Evolutionary conservation across 2,329 filamentous ascomycete species (phyloP).

Genomic region (Aspergillus pseudotamarii): DNA sequence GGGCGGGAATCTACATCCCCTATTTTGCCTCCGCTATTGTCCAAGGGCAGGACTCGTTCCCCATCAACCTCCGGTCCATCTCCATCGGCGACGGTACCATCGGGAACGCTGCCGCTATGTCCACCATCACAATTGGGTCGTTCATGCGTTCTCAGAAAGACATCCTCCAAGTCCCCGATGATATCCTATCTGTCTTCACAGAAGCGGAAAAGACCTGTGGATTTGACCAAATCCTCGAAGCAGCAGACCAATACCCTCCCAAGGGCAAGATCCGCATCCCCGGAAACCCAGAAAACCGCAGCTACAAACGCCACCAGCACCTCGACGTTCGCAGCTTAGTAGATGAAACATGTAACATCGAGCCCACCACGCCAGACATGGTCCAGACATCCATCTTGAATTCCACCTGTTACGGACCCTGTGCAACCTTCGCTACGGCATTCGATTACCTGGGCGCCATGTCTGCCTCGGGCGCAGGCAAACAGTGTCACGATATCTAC

Average conservation of each 20-base stretch:
- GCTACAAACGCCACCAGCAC: conserved; percentile 25
- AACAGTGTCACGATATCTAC: conserved; percentile 37
- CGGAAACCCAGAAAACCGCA: conserved; percentile 34
- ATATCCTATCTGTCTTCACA: conserved; percentile 32
- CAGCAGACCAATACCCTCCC: conserved; percentile 35
- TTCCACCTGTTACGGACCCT: conserved; percentile 38
- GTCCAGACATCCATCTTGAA: conserved; percentile 36
- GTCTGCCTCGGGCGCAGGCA: conserved; percentile 14
- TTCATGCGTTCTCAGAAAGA: conserved; percentile 31
- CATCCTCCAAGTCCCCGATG: conserved; percentile 28
- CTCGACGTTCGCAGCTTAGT: conserved; percentile 18
- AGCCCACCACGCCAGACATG: conserved; percentile 27
- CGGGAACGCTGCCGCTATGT: conserved; percentile 40
- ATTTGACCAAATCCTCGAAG: conserved; percentile 31
- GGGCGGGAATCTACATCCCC: conserved; percentile 42
- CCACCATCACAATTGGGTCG: conserved; percentile 30
- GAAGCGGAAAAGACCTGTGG: conserved; percentile 36
- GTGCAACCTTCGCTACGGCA: conserved; percentile 40
- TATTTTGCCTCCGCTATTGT: conserved; percentile 39
- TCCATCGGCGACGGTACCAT: conserved; percentile 41
- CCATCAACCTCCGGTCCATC: conserved; percentile 37
- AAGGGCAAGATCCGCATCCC: conserved; percentile 33
- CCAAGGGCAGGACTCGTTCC: conserved; percentile 27
- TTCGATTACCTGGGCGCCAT: conserved; percentile 31
- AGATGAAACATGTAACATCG: conserved; percentile 25